Evolutionary conservation across 345 rosid species (phyloP), one percentile per base, ranked within the genome.

Genomic region (Camelina sativa): DNA sequence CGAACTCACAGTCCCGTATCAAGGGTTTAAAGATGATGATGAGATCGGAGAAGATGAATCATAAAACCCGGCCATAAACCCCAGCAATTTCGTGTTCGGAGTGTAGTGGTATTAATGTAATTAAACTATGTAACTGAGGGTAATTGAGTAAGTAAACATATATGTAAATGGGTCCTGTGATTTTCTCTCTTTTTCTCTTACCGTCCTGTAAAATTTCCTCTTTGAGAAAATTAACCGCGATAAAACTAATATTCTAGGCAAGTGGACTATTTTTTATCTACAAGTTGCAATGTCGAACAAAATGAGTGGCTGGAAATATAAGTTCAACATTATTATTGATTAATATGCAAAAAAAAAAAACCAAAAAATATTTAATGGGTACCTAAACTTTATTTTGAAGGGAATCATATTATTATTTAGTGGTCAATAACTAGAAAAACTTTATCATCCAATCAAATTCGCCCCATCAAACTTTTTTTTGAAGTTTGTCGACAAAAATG

Each of bases 1-100:
- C 37, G 35, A 57, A 37, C 17, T 19, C 32, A 8, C 40, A 37
- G 11, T 37, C 40, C 11, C 11, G 11, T 37, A 8, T 8, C 9
- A 9, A 28, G 19, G 40, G 6, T 53, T 67, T 23, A 40, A 40
- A 28, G 30, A 28, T 4, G 41, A 28, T 4, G 41, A 55, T 41
- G 22, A 34, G 41, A 17, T 12, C 28, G 28, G 50, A 35, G 69
- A 52, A 22, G 55, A 51, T n/a, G 69, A 40, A 48, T 48, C 51
- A n/a, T 13, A 62, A 63, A 73, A 44, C 71, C 69, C 40, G 25
- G 23, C 28, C 58, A 55, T 73, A 74, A 74, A 65, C 72, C 78
- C 60, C 65, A 17, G 30, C 34, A 9, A 9, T 35, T 47, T 17
- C 66, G 35, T 74, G 41, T 38, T 38, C 11, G 11, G 41, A 38